Evolutionary conservation across 2,329 filamentous ascomycete genomes (phyloP), one percentile per base, ranked within the genome.

Genomic region (Pseudogymnoascus sp.): DNA sequence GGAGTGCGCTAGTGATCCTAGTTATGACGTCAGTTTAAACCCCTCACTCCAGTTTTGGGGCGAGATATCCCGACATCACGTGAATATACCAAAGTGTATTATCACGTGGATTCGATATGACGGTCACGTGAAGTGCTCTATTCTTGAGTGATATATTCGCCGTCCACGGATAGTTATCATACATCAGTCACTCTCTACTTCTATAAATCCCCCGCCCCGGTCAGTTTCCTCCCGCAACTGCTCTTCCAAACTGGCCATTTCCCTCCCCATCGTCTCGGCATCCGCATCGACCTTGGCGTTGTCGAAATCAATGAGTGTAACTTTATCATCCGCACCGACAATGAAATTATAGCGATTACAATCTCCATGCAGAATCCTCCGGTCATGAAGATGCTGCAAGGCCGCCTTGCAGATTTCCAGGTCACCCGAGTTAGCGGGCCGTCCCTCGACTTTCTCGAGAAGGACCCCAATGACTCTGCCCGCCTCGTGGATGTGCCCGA

Each of bases 291-390:
- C 12, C 22, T 26, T 46, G 11, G 41, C 19, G 6, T 24, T 14
- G 11, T 74, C 72, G 68, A 75, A 76, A 66, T 76, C 73, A 38
- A 75, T 24, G 4, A 75, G 68, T 35, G 67, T 72, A 24, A 70
- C 69, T 61, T 66, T 66, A 43, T 66, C 69, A 59, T 69, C 66
- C 53, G 19, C 22, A 8, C 46, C 65, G 64, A 75, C 67, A 56
- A 78, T 64, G 65, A 77, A 77, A 66, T 76, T 78, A 62, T 76
- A 70, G 62, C 71, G 70, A 65, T 78, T 77, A 35, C 73, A 68
- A 66, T 77, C 76, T 12, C 74, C 73, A 68, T 77, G 74, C 31
- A 74, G 26, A 50, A 75, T 40, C 35, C 72, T 70, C 38, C 72
- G 61, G 19, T 64, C 31, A 63, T 75, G 72, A 19, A 75, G 62